Percentiles rank a stretch among this genome's conserved stretches.
phyloP scores from a whole-genome alignment of 2,329 filamentous ascomycete species.

The Claviceps arundinis region DNA sequence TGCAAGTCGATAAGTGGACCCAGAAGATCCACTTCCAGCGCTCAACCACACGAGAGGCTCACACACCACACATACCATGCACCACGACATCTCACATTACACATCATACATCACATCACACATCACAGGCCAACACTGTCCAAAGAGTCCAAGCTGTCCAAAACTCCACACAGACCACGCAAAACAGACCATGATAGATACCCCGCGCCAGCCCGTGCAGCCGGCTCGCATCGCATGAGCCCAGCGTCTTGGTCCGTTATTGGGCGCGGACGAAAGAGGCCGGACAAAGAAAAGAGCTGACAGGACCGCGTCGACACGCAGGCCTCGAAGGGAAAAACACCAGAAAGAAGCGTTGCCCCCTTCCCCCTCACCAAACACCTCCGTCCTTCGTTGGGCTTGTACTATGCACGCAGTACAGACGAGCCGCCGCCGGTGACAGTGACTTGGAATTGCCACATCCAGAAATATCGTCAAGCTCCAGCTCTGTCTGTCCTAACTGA shows the following conservation, averaged over 20 bases:
- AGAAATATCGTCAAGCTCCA: neutral
- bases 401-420: slow-evolving; percentile 4
- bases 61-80: neutral
- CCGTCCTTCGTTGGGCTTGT: slow-evolving; percentile 2
- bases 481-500: neutral
- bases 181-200: neutral
- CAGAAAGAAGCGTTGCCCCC: neutral
- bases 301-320: neutral
- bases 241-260: neutral
- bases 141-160: too few relatives aligned
- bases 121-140: too few relatives aligned
- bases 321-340: neutral
- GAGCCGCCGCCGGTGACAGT: slow-evolving; percentile 5
- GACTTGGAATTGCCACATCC: slow-evolving; percentile 3
- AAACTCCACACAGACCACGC: neutral
- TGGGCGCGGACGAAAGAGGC: neutral
- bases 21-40: neutral
- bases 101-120: neutral
- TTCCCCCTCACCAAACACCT: neutral
- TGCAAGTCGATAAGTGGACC: neutral
- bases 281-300: neutral
- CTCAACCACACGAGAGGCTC: neutral
- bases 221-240: neutral
- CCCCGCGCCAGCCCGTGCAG: neutral
- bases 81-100: neutral